Percentiles rank a stretch among this genome's conserved stretches.
Conservation (phyloP, 2,329 filamentous ascomycete genomes). For the Fonsecaea nubica region DNA sequence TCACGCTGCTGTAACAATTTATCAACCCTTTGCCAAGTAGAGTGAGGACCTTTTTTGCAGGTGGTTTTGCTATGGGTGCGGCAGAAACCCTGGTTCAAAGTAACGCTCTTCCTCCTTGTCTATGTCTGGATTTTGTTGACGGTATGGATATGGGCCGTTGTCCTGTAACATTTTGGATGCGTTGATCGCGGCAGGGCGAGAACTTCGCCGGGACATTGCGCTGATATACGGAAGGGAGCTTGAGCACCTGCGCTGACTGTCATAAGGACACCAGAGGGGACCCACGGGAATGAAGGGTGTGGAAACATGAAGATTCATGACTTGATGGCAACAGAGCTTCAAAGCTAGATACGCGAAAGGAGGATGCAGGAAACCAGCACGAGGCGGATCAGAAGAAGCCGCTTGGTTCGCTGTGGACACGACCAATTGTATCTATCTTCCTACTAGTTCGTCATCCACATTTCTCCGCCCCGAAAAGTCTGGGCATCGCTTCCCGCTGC, state of each 20-base stretch:
- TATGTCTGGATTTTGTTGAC: background rate
- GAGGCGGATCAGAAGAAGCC: conserved; percentile 26
- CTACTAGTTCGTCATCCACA: background rate
- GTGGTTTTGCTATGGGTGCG: conserved; percentile 9
- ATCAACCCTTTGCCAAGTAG: background rate
- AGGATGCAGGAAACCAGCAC: conserved; percentile 29
- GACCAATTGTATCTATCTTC: background rate
- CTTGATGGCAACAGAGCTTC: background rate
- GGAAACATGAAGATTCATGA: conserved; percentile 6
- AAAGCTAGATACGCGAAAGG: conserved; percentile 7
- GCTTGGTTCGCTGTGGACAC: conserved; percentile 26
- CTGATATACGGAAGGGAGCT: conserved; percentile 11
- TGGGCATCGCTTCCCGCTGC: conserved; percentile 7
- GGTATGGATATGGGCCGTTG: background rate
- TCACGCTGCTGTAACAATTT: background rate
- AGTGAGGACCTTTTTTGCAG: background rate
- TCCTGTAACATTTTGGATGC: conserved; percentile 20
- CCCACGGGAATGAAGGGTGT: background rate
- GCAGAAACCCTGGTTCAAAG: conserved; percentile 11
- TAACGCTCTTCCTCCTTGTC: background rate
- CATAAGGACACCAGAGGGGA: conserved; percentile 5
- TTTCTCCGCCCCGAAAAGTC: conserved; percentile 9
- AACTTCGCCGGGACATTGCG: background rate
- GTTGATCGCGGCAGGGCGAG: background rate
- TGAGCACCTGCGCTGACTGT: conserved; percentile 8